Percentiles rank a stretch among this genome's conserved stretches.
Evolutionary conservation across 2,329 filamentous ascomycete genomes (phyloP).

Genomic region (Exophiala spinifera): DNA sequence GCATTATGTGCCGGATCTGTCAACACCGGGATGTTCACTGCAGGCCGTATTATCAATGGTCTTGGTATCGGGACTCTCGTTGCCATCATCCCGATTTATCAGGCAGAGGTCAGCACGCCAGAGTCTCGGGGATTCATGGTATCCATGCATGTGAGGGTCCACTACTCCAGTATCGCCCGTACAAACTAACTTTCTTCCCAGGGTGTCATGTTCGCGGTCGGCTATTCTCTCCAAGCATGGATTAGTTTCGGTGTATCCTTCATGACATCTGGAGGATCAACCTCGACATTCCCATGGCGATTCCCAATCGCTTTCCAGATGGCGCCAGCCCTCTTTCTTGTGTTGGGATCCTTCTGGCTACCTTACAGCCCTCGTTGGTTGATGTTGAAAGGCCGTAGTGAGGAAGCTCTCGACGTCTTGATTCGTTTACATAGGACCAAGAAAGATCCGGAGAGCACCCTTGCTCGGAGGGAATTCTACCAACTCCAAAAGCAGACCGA

Average conservation of each 20-base stretch:
- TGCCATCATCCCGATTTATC: conserved; percentile 27
- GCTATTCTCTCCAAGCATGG: conserved; percentile 26
- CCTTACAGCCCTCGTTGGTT: conserved; percentile 53
- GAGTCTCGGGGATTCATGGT: conserved; percentile 28
- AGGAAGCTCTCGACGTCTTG: conserved; percentile 43
- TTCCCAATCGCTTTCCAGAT: conserved; percentile 43
- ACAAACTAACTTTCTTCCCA: no score
- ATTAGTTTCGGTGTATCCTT: conserved; percentile 28
- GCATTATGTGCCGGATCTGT: conserved; percentile 42
- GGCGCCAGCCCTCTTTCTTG: conserved; percentile 40
- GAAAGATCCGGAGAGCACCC: conserved; percentile 38
- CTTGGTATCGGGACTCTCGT: conserved; percentile 20
- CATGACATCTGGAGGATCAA: conserved; percentile 19
- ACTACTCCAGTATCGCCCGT: no score
- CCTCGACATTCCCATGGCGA: conserved; percentile 33
- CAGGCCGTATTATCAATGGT: conserved; percentile 19
- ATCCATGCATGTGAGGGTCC: conserved; percentile 17
- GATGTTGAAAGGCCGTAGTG: conserved; percentile 42
- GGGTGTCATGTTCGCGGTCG: conserved; percentile 27
- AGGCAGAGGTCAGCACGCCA: conserved; percentile 27
- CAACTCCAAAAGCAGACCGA: conserved; percentile 46
- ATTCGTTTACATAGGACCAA: conserved; percentile 44
- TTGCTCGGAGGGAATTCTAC: conserved; percentile 42
- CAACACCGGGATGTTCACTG: conserved; percentile 30
- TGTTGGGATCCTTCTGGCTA: conserved; percentile 39